These are phyloP conservation scores for Dendrobium huoshanense DNA, from an alignment of 106 monocot species.

Conservation along the genomic window DNA sequence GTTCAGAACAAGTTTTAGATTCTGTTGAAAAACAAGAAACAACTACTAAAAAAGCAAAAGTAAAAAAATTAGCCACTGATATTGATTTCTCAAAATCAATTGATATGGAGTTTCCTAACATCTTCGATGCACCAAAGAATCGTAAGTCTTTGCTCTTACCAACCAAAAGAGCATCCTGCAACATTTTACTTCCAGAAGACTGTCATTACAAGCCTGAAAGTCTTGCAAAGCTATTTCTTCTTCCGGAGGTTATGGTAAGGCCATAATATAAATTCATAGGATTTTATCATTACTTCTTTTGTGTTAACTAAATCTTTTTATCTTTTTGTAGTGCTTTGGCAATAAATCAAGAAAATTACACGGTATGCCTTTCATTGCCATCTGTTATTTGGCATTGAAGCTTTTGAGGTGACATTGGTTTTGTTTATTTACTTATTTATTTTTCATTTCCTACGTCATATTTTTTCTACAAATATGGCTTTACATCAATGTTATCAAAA, in stretches of 20 bases:
- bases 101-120: conserved; percentile 33
- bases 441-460: background rate
- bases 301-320: background rate
- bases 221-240: conserved; percentile 78
- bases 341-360: conserved; percentile 40
- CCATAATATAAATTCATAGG: background rate
- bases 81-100: conserved; percentile 61
- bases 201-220: conserved; percentile 83
- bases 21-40: conserved; percentile 25
- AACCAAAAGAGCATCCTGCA: conserved; percentile 37
- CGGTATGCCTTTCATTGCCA: conserved; percentile 29
- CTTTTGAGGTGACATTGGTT: background rate
- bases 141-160: conserved; percentile 54
- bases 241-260: conserved; percentile 66
- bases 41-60: conserved; percentile 37
- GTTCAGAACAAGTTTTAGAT: conserved; percentile 25
- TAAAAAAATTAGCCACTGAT: conserved; percentile 35
- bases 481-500: background rate
- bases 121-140: conserved; percentile 64
- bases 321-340: conserved; percentile 60
- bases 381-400: background rate
- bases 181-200: conserved; percentile 87
- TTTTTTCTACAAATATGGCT: background rate
- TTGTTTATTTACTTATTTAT: background rate
- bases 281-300: background rate